phyloP scores from a whole-genome alignment of 2,329 filamentous ascomycete genomes.

The Onygenales sp. region DNA sequence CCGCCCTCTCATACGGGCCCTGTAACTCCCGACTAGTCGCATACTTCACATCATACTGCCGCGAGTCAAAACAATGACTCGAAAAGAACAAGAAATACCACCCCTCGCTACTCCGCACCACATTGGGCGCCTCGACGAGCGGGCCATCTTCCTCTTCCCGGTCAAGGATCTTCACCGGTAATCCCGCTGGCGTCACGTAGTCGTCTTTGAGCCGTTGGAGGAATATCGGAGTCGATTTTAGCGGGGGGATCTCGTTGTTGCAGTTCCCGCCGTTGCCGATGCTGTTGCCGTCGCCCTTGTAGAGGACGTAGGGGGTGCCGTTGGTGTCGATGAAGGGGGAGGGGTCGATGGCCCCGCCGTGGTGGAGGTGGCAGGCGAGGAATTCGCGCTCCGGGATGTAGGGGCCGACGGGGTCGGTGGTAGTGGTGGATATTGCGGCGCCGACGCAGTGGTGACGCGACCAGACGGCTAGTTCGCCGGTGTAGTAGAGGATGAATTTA shows the following conservation, averaged over 20 bases:
- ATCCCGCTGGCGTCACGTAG: slow-evolving; percentile 43
- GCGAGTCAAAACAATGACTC: slow-evolving; percentile 47
- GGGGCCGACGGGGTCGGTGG: slow-evolving; percentile 26
- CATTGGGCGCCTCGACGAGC: slow-evolving; percentile 50
- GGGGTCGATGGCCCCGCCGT: slow-evolving; percentile 54
- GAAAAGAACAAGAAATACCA: slow-evolving; percentile 54
- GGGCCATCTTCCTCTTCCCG: slow-evolving; percentile 52
- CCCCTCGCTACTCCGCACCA: slow-evolving; percentile 28
- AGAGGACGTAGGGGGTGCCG: slow-evolving; percentile 48
- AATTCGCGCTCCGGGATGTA: slow-evolving; percentile 39
- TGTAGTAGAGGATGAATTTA: slow-evolving; percentile 50
- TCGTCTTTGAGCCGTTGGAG: slow-evolving; percentile 30
- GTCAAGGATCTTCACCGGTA: slow-evolving; percentile 47
- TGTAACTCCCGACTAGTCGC: slow-evolving; percentile 36
- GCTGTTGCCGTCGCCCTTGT: slow-evolving; percentile 56
- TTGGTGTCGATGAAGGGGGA: slow-evolving; percentile 48
- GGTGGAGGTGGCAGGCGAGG: slow-evolving; percentile 41
- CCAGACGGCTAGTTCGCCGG: slow-evolving; percentile 34
- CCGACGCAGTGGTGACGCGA: slow-evolving; percentile 48
- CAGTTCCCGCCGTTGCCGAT: slow-evolving; percentile 37
- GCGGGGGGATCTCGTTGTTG: slow-evolving; percentile 29
- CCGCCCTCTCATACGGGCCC: slow-evolving; percentile 26
- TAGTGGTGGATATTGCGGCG: slow-evolving; percentile 34
- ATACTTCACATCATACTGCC: slow-evolving; percentile 50
- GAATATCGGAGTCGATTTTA: slow-evolving; percentile 26